Evolutionary conservation across 352 stramenopile genomes (phyloP), one percentile per base, ranked within the genome.

Genomic region (Globisporangium irregulare): DNA sequence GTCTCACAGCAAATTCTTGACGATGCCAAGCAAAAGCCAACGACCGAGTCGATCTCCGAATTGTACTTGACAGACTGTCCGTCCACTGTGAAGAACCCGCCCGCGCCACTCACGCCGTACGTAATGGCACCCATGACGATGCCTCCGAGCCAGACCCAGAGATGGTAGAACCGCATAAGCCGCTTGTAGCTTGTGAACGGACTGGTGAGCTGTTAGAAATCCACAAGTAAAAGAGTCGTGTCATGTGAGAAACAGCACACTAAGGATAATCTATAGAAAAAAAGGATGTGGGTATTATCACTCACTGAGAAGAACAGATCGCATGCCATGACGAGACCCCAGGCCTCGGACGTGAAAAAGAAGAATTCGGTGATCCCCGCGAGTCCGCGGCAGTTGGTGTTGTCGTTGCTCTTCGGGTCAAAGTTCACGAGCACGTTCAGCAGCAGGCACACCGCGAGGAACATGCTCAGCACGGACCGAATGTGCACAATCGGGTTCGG

Each of bases 161-260:
- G 41, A 64, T 96, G 86, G 62, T 96, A 96, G 61, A 94, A 94
- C 55, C 88, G 87, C 87, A 96, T 95, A 68, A 93, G 78, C 34
- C 86, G 79, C 69, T 96, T 96, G 76, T 96, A 96, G 70, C 86
- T 94, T 61, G 88, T 96, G 69, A 96, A 96, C 8, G 89, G 89
- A 73, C 89, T 94, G 14, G 81, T 95, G 43, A 96, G 80, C 79
- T 86, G 67, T 22, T 46, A 14, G n/a, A 59, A 27, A 48, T 54
- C 53, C 32, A 68, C 10, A 24, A 22, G 1, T 9, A 24, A 18
- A 1, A 34, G 24, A 27, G 50, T 64, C 15, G 46, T 41, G n/a
- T 20, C n/a, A 29, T n/a, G 7, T 53, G n/a, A 53, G 14, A 68
- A 54, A 2, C 58, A 55, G 22, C 12, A 59, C 34, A 68, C 1